A percentile compares a stretch with the other conserved stretches of the same genome.
These are phyloP conservation scores for Fusarium sp. DNA, from an alignment of 2,329 filamentous ascomycete species.

Conservation along the genomic window DNA sequence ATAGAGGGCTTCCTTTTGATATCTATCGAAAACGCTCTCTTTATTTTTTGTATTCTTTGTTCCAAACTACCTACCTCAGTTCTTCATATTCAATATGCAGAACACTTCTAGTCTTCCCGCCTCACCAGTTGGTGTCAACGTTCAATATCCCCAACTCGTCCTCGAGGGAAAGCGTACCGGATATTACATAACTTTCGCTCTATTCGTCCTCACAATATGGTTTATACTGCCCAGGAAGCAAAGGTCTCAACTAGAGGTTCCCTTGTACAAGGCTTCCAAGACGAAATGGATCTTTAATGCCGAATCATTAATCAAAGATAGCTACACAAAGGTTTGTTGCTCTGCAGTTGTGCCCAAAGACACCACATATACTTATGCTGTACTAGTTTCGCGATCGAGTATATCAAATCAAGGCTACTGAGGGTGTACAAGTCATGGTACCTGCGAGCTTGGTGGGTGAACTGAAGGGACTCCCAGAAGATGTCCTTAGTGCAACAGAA, in stretches of 20 bases:
- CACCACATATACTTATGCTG: slow-evolving; percentile 31
- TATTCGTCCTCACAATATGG: slow-evolving; percentile 54
- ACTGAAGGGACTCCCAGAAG: slow-evolving; percentile 61
- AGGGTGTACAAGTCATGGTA: slow-evolving; percentile 61
- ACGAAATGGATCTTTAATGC: slow-evolving; percentile 64
- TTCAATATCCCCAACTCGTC: slow-evolving; percentile 38
- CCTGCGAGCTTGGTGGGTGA: slow-evolving; percentile 59
- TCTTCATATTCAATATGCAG: slow-evolving; percentile 29
- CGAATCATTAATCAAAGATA: slow-evolving; percentile 60
- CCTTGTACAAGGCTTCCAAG: slow-evolving; percentile 61
- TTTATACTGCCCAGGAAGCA: slow-evolving; percentile 51
- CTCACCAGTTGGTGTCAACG: slow-evolving; percentile 27
- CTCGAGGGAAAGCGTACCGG: slow-evolving; percentile 49
- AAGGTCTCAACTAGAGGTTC: slow-evolving; percentile 51
- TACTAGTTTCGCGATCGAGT: slow-evolving; percentile 60
- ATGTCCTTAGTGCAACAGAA: slow-evolving; percentile 60
- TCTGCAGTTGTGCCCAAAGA: background rate
- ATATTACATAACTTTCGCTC: slow-evolving; percentile 56
- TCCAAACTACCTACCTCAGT: background rate
- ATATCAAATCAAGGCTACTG: slow-evolving; percentile 64
- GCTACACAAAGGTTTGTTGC: slow-evolving; percentile 59
- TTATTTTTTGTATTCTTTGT: slow-evolving; percentile 2
- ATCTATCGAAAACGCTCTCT: slow-evolving; percentile 16
- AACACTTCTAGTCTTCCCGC: slow-evolving; percentile 38
- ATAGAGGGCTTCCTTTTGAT: background rate